Evolutionary conservation across 352 stramenopile genomes (phyloP).

Genomic region (Globisporangium solare): DNA sequence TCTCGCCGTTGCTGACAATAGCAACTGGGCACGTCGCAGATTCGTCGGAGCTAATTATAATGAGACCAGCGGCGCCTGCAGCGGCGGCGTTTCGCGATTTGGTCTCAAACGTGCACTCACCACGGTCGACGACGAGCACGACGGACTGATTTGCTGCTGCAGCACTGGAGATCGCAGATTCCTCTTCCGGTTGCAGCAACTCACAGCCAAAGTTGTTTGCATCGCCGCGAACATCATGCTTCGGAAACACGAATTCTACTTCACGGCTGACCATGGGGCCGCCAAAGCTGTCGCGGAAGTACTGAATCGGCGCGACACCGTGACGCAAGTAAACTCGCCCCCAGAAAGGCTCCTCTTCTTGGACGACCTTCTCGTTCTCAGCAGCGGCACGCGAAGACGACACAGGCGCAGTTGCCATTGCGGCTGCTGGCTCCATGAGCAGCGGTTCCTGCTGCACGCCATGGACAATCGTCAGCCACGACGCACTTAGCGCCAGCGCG

Average conservation of each 20-base stretch:
- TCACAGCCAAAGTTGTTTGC: slow-evolving; percentile 41
- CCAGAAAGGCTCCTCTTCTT: slow-evolving; percentile 34
- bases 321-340: slow-evolving; percentile 65
- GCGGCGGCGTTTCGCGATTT: slow-evolving; percentile 48
- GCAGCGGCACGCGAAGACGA: not conserved
- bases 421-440: no score
- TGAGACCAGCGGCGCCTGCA: slow-evolving; percentile 38
- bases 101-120: slow-evolving; percentile 59
- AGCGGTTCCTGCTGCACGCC: no score
- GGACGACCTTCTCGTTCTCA: not conserved
- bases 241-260: slow-evolving; percentile 43
- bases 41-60: slow-evolving; percentile 49
- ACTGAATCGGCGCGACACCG: slow-evolving; percentile 61
- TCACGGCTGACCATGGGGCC: slow-evolving; percentile 35
- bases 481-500: no score
- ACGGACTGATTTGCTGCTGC: slow-evolving; percentile 25
- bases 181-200: slow-evolving; percentile 24
- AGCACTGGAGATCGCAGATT: slow-evolving; percentile 15
- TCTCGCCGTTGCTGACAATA: slow-evolving; percentile 33
- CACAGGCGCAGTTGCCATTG: no score
- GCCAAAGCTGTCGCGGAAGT: slow-evolving; percentile 59
- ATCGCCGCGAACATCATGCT: not conserved
- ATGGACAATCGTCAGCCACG: no score
- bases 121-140: slow-evolving; percentile 51
- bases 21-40: slow-evolving; percentile 36